Evolutionary conservation across 1,284 basidiomycete species (phyloP).

Genomic region (Sanghuangporus baumii): DNA sequence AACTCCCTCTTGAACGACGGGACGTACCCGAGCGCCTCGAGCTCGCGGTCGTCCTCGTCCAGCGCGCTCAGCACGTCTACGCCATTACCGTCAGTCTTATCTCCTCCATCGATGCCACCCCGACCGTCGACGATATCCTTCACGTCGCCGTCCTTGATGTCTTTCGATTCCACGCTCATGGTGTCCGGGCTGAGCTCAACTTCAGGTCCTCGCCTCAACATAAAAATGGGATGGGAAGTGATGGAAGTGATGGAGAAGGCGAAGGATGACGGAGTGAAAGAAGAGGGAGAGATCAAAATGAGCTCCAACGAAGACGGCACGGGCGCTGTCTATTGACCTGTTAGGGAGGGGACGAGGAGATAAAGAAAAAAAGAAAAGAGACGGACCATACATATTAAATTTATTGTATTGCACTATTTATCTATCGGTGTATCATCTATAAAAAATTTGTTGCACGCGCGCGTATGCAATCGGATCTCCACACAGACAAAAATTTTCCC

Average conservation of each 20-base stretch:
- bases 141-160: background rate
- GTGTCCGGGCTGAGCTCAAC: background rate
- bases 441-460: too few relatives aligned
- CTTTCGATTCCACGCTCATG: slow-evolving; percentile 1
- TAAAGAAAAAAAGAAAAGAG: too few relatives aligned
- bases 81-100: background rate
- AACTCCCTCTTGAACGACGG: slow-evolving; percentile 81
- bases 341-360: too few relatives aligned
- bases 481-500: too few relatives aligned
- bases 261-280: background rate
- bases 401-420: too few relatives aligned
- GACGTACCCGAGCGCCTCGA: slow-evolving; percentile 65
- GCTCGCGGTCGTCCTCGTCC: slow-evolving; percentile 56
- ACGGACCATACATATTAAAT: too few relatives aligned
- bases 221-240: background rate
- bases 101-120: background rate
- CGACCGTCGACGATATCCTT: background rate
- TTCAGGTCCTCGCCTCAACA: too few relatives aligned
- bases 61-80: background rate
- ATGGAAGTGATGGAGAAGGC: background rate
- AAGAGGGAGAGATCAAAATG: too few relatives aligned
- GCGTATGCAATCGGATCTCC: too few relatives aligned
- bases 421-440: too few relatives aligned
- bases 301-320: too few relatives aligned
- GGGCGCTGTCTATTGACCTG: too few relatives aligned